Conservation (phyloP, 2,329 filamentous ascomycete species). For the Colletotrichum liaoningense region DNA sequence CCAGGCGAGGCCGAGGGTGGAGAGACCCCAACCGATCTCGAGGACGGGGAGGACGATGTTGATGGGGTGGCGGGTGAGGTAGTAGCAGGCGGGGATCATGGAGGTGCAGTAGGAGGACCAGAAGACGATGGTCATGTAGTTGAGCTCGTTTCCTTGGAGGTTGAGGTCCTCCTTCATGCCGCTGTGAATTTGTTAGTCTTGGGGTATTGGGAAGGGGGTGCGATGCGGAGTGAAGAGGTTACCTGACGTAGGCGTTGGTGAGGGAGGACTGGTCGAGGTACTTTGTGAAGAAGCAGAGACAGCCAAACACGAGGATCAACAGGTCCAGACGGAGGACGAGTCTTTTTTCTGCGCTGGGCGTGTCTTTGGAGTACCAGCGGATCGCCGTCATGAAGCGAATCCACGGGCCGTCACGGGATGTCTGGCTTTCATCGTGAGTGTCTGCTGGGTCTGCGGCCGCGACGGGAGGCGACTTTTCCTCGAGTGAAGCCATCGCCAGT, state of each 20-base stretch:
- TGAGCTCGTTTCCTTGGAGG: conserved; percentile 48
- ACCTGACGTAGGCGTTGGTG: conserved; percentile 52
- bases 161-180: conserved; percentile 50
- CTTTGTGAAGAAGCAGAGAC: conserved; percentile 53
- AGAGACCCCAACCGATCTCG: conserved; percentile 46
- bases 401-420: conserved; percentile 36
- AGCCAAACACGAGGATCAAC: conserved; percentile 51
- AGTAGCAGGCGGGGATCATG: conserved; percentile 54
- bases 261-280: conserved; percentile 51
- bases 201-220: background rate
- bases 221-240: background rate
- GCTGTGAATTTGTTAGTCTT: conserved; percentile 38
- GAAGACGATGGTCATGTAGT: conserved; percentile 45
- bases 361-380: conserved; percentile 48
- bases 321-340: conserved; percentile 51
- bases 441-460: conserved; percentile 6
- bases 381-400: conserved; percentile 42
- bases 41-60: conserved; percentile 44
- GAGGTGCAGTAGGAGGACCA: conserved; percentile 52
- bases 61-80: conserved; percentile 50
- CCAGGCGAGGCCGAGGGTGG: conserved; percentile 45
- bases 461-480: conserved; percentile 23
- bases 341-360: conserved; percentile 45
- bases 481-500: conserved; percentile 10
- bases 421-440: background rate